These are phyloP conservation scores for Triticum aestivum DNA, from an alignment of 176 grass and related monocot species.

Conservation along the genomic window IWGSC_CS_RefSeq_v2.1 NC_057805.1:62601457-62601956, in stretches of 20 bases:
- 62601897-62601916: not conserved
- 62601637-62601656: no score
- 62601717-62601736: no score
- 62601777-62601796: not conserved
- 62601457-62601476: not conserved
- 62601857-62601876: not conserved
- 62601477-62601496: not conserved
- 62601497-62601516: not conserved
- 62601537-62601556: conserved; percentile 5
- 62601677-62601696: no score
- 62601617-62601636: not conserved
- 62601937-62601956: no score
- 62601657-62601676: no score
- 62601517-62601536: not conserved
- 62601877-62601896: not conserved
- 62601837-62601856: not conserved
- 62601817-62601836: not conserved
- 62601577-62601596: not conserved
- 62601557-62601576: not conserved
- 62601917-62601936: no score
- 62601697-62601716: no score
- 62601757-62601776: not conserved
- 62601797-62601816: not conserved
- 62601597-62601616: not conserved
- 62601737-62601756: not conserved